These are phyloP conservation scores for Apiotrichum mycotoxinovorans DNA, from an alignment of 1,284 basidiomycete genomes.

Conservation along the genomic window DNA sequence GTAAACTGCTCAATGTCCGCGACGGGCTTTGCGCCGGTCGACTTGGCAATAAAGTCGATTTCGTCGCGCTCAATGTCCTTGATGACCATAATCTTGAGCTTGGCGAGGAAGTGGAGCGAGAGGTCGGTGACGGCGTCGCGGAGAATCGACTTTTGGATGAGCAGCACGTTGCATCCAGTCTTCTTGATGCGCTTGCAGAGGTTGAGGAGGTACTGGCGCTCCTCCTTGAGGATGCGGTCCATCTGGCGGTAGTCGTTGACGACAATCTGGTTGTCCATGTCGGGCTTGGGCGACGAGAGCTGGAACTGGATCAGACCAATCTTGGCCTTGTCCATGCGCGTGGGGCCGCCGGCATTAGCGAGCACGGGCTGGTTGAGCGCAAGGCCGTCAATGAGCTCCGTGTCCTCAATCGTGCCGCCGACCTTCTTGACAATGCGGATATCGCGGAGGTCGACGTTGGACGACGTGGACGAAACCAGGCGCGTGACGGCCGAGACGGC, in stretches of 20 bases:
- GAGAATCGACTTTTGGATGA: constrained; percentile 98
- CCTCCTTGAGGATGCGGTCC: constrained; percentile 99
- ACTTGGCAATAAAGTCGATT: constrained; percentile 95
- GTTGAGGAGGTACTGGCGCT: constrained; percentile 95
- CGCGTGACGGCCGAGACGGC: constrained; percentile 94
- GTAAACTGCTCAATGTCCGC: constrained; percentile 97
- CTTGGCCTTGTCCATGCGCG: constrained; percentile 96
- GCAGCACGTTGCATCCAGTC: constrained; percentile 95
- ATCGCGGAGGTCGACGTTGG: constrained; percentile 93
- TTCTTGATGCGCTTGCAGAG: constrained; percentile 99
- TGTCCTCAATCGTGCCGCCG: constrained; percentile 98
- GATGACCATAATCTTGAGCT: constrained; percentile 93
- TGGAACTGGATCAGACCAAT: constrained; percentile 99
- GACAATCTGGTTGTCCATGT: constrained; percentile 99
- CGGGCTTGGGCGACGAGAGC: constrained; percentile 94
- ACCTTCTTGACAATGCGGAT: constrained; percentile 98
- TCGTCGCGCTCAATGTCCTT: constrained; percentile 99
- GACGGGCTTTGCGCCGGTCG: constrained; percentile 90
- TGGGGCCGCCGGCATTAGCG: constrained; percentile 83
- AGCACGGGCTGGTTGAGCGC: constrained; percentile 96
- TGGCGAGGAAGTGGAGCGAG: constrained; percentile 97
- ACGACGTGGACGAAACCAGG: constrained; percentile 76
- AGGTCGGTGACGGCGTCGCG: constrained; percentile 98
- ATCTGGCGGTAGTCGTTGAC: constrained; percentile 99
- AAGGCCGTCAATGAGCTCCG: constrained; percentile 92